Conservation (phyloP, 345 rosid genomes). For the Citrus sinensis region DVS_A1.0 CM039169.1:32272001-32272500, state of each 20-base stretch:
- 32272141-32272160: background rate
- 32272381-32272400: background rate
- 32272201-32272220: background rate
- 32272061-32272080: no score
- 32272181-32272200: background rate
- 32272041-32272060: no score
- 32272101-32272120: background rate
- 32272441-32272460: no score
- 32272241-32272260: background rate
- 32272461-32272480: no score
- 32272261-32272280: no score
- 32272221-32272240: background rate
- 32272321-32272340: background rate
- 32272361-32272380: background rate
- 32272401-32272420: background rate
- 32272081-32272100: constrained; percentile 29
- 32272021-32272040: background rate
- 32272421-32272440: background rate
- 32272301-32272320: accelerated
- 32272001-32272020: background rate
- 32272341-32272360: background rate
- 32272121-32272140: no score
- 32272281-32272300: background rate
- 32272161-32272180: no score
- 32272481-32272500: background rate